Evolutionary conservation across 106 monocot species (phyloP), one percentile per base, ranked within the genome.

Genomic region (Dendrobium chrysotoxum): DNA sequence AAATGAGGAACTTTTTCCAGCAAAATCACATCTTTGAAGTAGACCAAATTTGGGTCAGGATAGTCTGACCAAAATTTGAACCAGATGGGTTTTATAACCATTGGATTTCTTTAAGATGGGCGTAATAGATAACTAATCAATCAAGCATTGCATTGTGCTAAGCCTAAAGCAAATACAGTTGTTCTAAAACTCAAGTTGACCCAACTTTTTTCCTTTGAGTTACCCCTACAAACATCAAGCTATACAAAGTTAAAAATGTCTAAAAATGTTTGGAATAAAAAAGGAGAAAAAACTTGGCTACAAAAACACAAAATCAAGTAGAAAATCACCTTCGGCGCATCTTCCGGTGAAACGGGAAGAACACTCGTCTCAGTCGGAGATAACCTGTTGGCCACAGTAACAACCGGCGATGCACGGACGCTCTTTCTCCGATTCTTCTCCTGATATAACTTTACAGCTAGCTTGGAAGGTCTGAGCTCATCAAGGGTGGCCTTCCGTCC

Each of bases 291-390:
- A 64, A 7, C 6, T 64, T 64, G 64, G 8, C 21, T 25, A 1
- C n/a, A 6, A 64, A 64, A 64, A 23, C 64, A 50, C 64, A 21
- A 64, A 25, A 61, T 7, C 23, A 61, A 18, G 21, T 23, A 13
- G 16, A 41, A 42, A 74, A 50, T 28, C 38, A 76, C 76, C 76
- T 76, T 76, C 10, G 47, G 76, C 76, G 45, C 40, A 76, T 76
- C 76, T 47, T 76, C 76, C 3, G 76, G 76, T 8, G 47, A 47
- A 26, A 76, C 76, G 1, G 76, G 76, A 47, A 76, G 76, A 25
- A 76, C 47, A 76, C 26, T 28, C 1, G 44, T 28, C 4, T 76
- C 47, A 13, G 25, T 25, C 44, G 28, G 28, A 11, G 76, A 76
- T 0, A 76, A 25, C 76, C 11, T 47, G 47, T 47, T 76, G 26